Percentiles rank a stretch among this genome's conserved stretches.
These are phyloP conservation scores for Gleditsia sinensis DNA, from an alignment of 306 rosid species.

Conservation along the genomic window DNA sequence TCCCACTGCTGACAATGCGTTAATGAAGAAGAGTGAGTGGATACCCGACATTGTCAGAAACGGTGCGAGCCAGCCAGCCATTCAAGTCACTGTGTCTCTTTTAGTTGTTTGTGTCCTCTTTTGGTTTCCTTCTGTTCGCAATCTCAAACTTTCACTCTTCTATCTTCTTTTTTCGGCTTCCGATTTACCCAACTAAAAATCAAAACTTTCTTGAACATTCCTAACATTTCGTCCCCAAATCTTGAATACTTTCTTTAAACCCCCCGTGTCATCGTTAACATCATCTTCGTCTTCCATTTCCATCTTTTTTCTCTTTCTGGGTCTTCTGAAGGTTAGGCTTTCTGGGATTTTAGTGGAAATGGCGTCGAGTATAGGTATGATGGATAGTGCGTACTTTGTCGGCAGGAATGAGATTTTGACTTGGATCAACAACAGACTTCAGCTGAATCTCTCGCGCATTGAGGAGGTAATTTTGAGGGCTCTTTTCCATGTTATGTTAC, in stretches of 20 bases:
- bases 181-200: conserved; percentile 7
- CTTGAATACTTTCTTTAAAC: background rate
- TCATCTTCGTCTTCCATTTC: background rate
- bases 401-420: conserved; percentile 95
- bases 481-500: background rate
- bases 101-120: conserved; percentile 22
- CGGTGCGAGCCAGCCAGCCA: conserved; percentile 5
- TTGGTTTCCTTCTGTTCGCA: background rate
- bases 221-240: conserved; percentile 38
- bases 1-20: conserved; percentile 27
- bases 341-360: conserved; percentile 41
- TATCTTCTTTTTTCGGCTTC: conserved; percentile 27
- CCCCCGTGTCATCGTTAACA: background rate
- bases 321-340: background rate
- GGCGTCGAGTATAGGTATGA: conserved; percentile 93
- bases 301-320: background rate
- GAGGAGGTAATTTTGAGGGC: conserved; percentile 66
- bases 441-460: conserved; percentile 89
- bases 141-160: conserved; percentile 34
- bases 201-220: conserved; percentile 18
- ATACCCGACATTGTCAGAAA: background rate
- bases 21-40: background rate
- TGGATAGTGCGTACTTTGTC: conserved; percentile 97
- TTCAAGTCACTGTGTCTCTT: too few relatives aligned
- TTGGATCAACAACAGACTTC: conserved; percentile 95